phyloP scores from a whole-genome alignment of 257 asterid genomes.

The Misopates orontium region DNA sequence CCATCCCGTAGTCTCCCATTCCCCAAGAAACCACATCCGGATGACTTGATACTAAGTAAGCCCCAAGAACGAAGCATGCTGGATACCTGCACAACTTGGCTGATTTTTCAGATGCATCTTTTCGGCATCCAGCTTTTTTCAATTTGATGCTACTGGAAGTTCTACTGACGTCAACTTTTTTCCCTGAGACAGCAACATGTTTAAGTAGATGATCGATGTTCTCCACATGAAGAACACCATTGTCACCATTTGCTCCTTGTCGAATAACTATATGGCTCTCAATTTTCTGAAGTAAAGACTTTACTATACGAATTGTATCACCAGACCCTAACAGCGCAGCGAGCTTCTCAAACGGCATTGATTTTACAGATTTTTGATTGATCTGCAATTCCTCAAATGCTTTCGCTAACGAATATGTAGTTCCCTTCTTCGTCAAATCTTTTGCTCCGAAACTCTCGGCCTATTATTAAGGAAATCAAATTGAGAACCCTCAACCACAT shows the following conservation, averaged over 20 bases:
- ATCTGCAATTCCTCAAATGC: slow-evolving; percentile 63
- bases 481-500: neutral
- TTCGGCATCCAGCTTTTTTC: slow-evolving; percentile 33
- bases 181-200: slow-evolving; percentile 73
- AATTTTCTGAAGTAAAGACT: slow-evolving; percentile 79
- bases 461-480: neutral
- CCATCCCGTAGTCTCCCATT: slow-evolving; percentile 76
- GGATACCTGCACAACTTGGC: slow-evolving; percentile 23
- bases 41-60: slow-evolving; percentile 78
- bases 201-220: slow-evolving; percentile 91
- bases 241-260: slow-evolving; percentile 32
- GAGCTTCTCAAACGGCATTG: slow-evolving; percentile 90
- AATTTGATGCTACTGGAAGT: slow-evolving; percentile 33
- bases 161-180: slow-evolving; percentile 57
- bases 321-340: slow-evolving; percentile 71
- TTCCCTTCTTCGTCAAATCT: slow-evolving; percentile 28
- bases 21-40: slow-evolving; percentile 91
- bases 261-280: slow-evolving; percentile 35
- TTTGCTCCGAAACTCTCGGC: neutral
- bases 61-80: slow-evolving; percentile 19
- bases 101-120: slow-evolving; percentile 35
- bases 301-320: slow-evolving; percentile 57
- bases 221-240: slow-evolving; percentile 40
- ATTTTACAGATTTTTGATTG: slow-evolving; percentile 59
- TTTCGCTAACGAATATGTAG: slow-evolving; percentile 60